Evolutionary conservation across 495 filamentous ascomycete genomes (phyloP), one percentile per base, ranked within the genome.

Genomic region (Bombardia bombarda): DNA sequence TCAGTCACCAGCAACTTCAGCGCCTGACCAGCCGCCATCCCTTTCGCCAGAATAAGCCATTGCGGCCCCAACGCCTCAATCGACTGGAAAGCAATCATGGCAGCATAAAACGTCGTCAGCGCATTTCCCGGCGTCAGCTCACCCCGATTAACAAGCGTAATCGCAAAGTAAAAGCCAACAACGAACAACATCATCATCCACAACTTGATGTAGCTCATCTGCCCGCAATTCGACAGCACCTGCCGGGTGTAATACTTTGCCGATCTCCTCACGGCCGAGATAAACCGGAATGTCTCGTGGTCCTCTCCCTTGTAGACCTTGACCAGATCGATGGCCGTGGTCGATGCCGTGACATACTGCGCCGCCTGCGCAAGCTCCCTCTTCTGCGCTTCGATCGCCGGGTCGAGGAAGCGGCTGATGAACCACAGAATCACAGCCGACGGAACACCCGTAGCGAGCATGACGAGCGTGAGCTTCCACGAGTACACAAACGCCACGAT

Each of bases 121-220:
- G 95, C 78, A 36, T 81, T 70, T 6, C 84, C 90, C 1, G 87
- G 65, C 1, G 41, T 51, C 12, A 72, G 71, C 30, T 78, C 26
- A 6, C 65, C 62, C 7, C 63, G 56, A 9, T 62, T 62, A 16
- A 88, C 78, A 6, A 94, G 68, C 1, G 72, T 61, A 38, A 80
- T 77, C 0, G 89, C 90, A 58, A 88, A 94, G 78, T 86, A 96
- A 51, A 98, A 96, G 0, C 90, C 90, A 51, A 88, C 78, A 1
- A 94, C 84, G 43, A 97, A 95, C 65, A 97, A 83, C 2, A 72
- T 70, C 13, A 88, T 74, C 25, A 80, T 82, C 64, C 86, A 75
- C 49, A 94, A 72, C 32, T 82, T 80, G 32, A 85, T 71, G 34
- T 85, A 74, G 1, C 81, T 78, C 42, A 85, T 76, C 54, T 94